These are phyloP conservation scores for Monosporascus ibericus DNA, from an alignment of 2,329 filamentous ascomycete genomes.

Conservation along the genomic window DNA sequence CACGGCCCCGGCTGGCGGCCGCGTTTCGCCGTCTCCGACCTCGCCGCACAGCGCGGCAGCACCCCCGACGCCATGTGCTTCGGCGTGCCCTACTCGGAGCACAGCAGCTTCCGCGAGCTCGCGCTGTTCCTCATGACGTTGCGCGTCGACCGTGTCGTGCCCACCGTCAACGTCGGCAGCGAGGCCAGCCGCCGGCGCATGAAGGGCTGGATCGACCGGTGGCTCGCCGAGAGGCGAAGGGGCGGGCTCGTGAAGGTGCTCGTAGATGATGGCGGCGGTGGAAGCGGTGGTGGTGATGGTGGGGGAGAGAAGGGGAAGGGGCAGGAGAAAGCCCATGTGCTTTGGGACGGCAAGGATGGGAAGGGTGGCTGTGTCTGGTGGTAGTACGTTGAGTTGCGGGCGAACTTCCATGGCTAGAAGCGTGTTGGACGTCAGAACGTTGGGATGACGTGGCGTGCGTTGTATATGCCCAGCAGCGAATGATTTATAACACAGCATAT, in stretches of 20 bases:
- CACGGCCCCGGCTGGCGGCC: conserved; percentile 67
- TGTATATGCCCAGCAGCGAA: neutral
- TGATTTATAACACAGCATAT: neutral
- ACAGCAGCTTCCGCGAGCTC: conserved; percentile 89
- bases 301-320: conserved; percentile 24
- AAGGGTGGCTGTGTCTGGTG: conserved; percentile 34
- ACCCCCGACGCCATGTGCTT: conserved; percentile 80
- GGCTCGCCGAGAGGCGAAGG: conserved; percentile 51
- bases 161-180: conserved; percentile 78
- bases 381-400: conserved; percentile 18
- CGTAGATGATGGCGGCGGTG: conserved; percentile 34
- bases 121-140: conserved; percentile 88
- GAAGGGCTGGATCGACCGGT: conserved; percentile 60
- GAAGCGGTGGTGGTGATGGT: conserved; percentile 36
- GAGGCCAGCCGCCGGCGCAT: conserved; percentile 51
- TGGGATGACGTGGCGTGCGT: neutral
- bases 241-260: conserved; percentile 46
- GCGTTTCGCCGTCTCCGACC: conserved; percentile 62
- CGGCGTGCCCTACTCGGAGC: conserved; percentile 92
- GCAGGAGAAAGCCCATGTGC: conserved; percentile 24
- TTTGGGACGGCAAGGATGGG: conserved; percentile 37
- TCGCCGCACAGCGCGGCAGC: conserved; percentile 77
- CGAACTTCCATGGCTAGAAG: too few relatives aligned
- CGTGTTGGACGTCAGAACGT: neutral
- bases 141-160: conserved; percentile 82